Base-by-base conservation (phyloP, 2,329 filamentous ascomycete genomes). In the Ilyonectria mors-panacis region DNA sequence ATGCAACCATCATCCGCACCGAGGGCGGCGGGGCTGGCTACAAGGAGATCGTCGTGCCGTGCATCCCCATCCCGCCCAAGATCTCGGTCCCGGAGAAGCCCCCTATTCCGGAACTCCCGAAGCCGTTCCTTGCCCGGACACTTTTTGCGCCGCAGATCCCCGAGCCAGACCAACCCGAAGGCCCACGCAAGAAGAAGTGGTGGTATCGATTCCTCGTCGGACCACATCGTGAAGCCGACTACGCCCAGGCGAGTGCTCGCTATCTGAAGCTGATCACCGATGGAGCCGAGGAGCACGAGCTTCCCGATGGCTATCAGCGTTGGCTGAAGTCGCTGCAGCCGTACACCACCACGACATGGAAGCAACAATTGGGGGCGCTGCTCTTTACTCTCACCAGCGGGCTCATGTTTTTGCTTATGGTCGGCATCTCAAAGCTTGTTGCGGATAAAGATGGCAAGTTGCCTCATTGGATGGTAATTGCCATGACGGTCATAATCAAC, bases 1-100 rank as follows among this genome's bases (percentile, higher is more conserved):
- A 93, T 78, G 87, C 91, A 7, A 92, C 89, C 66, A 97, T 99
- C 73, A 92, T 98, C 67, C 91, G 91, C 6, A 98, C 95, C 6
- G 96, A 99, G 79, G 95, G 95, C 58, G 95, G 93, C 35, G 95
- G 95, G 19, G 83, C 90, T 2, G 88, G 91, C n/a, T 99, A 99
- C 83, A 85, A 91, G 63, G 94, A 98, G 77, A 89, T 97, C 12
- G 77, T 94, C 0, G 90, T 97, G 13, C 89, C 92, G 30, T 98
- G 95, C 80, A 85, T 94, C 70, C 85, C 91, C 0, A 87, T 98
- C 9, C 85, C 89, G 0, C 81, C 86, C 13, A 82, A 85, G 4
- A 78, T 87, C 12, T 83, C 86, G 0, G 88, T 96, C 0, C 92
- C 94, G 0, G 85, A 90, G 61, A 83, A 85, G 55, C 93, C 93